These are phyloP conservation scores for Cornus suecica DNA, from an alignment of 148 eudicot species.

Conservation along the genomic window DNA sequence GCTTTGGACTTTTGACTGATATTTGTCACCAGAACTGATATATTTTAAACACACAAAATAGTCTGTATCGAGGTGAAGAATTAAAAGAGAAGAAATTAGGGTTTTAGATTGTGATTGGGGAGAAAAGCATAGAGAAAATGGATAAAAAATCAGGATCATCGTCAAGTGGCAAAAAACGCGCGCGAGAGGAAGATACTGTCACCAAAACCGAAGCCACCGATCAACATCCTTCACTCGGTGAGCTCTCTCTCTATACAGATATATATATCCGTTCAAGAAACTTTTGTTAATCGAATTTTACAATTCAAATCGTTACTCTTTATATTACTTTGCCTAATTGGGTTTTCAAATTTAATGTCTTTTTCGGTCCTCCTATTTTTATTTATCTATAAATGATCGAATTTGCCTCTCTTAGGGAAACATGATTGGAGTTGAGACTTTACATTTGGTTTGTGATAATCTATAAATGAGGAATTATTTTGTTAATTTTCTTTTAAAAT, in stretches of 20 bases:
- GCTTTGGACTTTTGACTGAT: too few relatives aligned
- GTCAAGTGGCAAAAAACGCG: background rate
- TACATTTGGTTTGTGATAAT: too few relatives aligned
- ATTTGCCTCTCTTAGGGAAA: background rate
- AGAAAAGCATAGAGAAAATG: background rate
- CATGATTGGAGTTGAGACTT: background rate
- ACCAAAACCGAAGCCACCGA: constrained; percentile 2
- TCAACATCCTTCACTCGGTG: constrained; percentile 11
- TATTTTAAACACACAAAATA: too few relatives aligned
- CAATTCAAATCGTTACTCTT: background rate
- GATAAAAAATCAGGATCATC: background rate
- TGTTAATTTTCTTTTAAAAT: background rate
- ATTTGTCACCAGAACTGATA: too few relatives aligned
- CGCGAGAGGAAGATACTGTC: constrained; percentile 3
- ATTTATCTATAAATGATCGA: background rate
- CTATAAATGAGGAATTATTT: too few relatives aligned
- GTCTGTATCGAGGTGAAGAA: background rate
- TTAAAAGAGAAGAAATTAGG: background rate
- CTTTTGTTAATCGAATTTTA: too few relatives aligned
- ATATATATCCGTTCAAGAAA: background rate
- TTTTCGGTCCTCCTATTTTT: too few relatives aligned
- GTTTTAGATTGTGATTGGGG: background rate
- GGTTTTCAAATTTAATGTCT: too few relatives aligned
- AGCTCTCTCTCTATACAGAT: background rate
- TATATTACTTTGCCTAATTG: too few relatives aligned